Base-by-base conservation (phyloP, 2,329 filamentous ascomycete species). In the Claviceps arundinis region DNA sequence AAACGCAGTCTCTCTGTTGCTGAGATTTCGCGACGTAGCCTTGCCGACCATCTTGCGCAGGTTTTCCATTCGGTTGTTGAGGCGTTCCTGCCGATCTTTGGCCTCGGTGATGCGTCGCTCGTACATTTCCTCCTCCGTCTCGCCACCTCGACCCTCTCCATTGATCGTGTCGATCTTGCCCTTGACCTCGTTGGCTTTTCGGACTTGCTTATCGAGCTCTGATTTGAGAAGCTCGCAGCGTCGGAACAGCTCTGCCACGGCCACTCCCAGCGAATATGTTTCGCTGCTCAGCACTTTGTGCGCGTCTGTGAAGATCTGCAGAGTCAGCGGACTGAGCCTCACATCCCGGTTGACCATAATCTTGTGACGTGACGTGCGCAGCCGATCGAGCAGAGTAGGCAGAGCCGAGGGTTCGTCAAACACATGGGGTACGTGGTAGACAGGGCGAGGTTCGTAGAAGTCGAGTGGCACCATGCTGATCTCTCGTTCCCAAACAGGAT, bases 221-320 rank as follows among this genome's bases (percentile, higher is more conserved):
- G 73, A 70, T 59, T 84, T 81, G 26, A 90, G 73, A 46, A 80
- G 74, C 58, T 85, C 77, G 55, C 85, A 87, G 51, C 82, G 76
- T 26, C 82, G 74, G 68, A 89, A 90, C 5, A 90, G 71, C 59
- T 89, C 84, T 1, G 85, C 79, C 1, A 84, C 85, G 1, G 84
- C 85, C 44, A 78, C 70, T 16, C 85, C 84, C 11, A 90, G 73
- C 11, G 73, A 74, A 58, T 84, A 74, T 0, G 84, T 88, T 65
- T 90, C 85, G 9, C 77, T 75, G 56, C 81, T 81, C 5, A 90
- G 72, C 5, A 86, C 71, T 61, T 84, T 81, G 64, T 91, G 87
- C 0, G 81, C 81, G 54, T 87, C 81, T 30, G 84, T 85, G 57
- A 91, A 78, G 40, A 88, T 73, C 56, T 82, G 77, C 17, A 90